phyloP scores from a whole-genome alignment of 108 stramenopile species.

The Cylindrotheca closterium region DNA sequence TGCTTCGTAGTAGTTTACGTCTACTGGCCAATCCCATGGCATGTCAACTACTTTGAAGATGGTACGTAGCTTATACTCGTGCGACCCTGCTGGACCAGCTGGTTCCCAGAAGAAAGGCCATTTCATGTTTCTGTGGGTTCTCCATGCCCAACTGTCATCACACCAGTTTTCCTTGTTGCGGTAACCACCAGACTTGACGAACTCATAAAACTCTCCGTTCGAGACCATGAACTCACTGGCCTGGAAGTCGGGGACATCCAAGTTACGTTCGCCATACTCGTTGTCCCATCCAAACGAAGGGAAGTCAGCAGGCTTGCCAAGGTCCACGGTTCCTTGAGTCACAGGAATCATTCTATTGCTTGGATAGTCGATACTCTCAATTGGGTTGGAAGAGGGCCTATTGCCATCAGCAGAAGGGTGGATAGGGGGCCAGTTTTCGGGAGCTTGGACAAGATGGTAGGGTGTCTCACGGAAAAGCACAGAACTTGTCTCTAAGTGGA shows the following conservation, averaged over 20 bases:
- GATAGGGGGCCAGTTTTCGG: conserved; percentile 75
- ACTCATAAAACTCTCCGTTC: conserved; percentile 93
- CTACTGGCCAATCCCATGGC: conserved; percentile 94
- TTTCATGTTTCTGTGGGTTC: conserved; percentile 86
- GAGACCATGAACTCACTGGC: conserved; percentile 90
- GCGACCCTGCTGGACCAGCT: conserved; percentile 80
- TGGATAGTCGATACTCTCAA: conserved; percentile 64
- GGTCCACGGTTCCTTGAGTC: conserved; percentile 39
- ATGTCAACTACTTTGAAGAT: conserved; percentile 86
- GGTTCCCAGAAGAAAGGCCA: conserved; percentile 93
- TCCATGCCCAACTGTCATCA: conserved; percentile 94
- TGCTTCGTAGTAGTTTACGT: conserved; percentile 94
- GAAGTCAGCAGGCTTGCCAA: conserved; percentile 89
- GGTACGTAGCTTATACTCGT: conserved; percentile 87
- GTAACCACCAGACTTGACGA: conserved; percentile 93
- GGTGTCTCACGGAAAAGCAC: conserved; percentile 92
- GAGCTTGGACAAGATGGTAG: conserved; percentile 73
- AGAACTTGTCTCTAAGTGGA: conserved; percentile 94
- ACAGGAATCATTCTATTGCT: conserved; percentile 69
- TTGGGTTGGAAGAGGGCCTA: conserved; percentile 42
- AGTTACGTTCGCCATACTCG: conserved; percentile 87
- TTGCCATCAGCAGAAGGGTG: conserved; percentile 59
- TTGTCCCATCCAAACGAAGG: conserved; percentile 97
- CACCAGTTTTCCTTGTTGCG: conserved; percentile 77
- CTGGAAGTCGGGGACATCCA: conserved; percentile 74